Base-by-base conservation (phyloP, 805 yeast genomes). In the Candida piceae region DNA sequence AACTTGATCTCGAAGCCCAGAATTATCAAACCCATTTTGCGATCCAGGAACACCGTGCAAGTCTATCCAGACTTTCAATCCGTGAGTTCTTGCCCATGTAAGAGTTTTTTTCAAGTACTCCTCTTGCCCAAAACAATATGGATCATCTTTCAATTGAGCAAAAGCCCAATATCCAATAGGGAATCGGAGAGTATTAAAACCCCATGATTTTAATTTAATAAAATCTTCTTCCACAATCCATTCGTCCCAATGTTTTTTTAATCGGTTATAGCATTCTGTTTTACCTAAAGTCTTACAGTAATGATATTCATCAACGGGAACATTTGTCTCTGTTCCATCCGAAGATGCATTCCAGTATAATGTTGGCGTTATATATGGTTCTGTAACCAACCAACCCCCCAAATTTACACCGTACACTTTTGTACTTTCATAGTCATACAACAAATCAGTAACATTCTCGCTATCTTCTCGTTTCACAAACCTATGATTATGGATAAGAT, bases 121-220 rank as follows among this genome's bases (percentile, higher is more conserved):
- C 35, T 77, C 78, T 42, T 83, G 85, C 9, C 85, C 86, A 36
- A 66, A 69, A 9, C 78, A 79, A 48, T 78, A 81, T 0, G 86
- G 85, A 56, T 81, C 87, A 22, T 53, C 57, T 10, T 61, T 58
- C 37, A 60, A 56, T 32, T 59, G 60, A 39, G 67, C 68, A 61
- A 79, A 80, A 1, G 89, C 85, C 93, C 94, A 84, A 56, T 84
- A 84, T 3, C 90, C 90, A 34, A 83, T 72, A 1, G 93, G 93
- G 25, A 84, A 70, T 33, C 93, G 63, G n/a, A 83, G 86, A 53
- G 80, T 64, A 50, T 82, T 80, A 44, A 81, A 70, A 0, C 86
- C 87, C 47, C 62, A 64, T 4, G 50, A 49, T 35, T 64, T 65
- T 21, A 80, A 79, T 27, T 65, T 62, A 19, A 56, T 49, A 44